Conservation (phyloP, 352 stramenopile genomes). For the Globisporangium emineosum region DNA sequence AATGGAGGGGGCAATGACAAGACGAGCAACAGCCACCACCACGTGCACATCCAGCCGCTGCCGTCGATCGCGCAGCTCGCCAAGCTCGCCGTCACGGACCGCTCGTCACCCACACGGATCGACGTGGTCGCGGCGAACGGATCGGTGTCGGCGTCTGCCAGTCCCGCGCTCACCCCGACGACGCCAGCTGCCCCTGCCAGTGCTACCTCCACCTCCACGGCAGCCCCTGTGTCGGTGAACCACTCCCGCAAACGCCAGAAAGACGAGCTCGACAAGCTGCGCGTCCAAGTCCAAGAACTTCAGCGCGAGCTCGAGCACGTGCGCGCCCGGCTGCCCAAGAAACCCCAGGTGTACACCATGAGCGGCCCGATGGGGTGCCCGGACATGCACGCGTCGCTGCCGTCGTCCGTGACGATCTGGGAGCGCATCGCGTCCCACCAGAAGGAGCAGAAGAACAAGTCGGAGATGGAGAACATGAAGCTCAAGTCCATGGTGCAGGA, state of each 20-base stretch:
- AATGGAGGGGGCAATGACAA: neutral
- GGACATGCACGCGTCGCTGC: slow-evolving; percentile 9
- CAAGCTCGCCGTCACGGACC: slow-evolving; percentile 14
- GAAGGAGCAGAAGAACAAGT: slow-evolving; percentile 64
- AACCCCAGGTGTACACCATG: neutral
- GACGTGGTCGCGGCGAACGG: neutral
- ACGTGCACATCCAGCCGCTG: slow-evolving; percentile 16
- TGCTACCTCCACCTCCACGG: neutral
- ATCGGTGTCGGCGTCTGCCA: neutral
- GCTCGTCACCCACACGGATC: slow-evolving; percentile 11
- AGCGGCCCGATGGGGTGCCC: neutral
- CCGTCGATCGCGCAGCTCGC: slow-evolving; percentile 18
- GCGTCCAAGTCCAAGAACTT: slow-evolving; percentile 56
- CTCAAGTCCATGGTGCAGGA: slow-evolving; percentile 53
- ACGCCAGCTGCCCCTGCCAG: neutral
- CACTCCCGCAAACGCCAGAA: slow-evolving; percentile 57
- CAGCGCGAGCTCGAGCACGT: slow-evolving; percentile 38
- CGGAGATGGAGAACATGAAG: slow-evolving; percentile 67
- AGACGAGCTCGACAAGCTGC: slow-evolving; percentile 44
- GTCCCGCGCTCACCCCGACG: neutral
- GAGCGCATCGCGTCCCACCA: slow-evolving; percentile 62
- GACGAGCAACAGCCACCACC: neutral
- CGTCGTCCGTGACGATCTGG: slow-evolving; percentile 32
- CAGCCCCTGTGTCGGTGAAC: slow-evolving; percentile 22
- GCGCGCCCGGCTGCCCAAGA: slow-evolving; percentile 14